phyloP scores from a whole-genome alignment of 2,329 filamentous ascomycete genomes.

The Eutypella sp. region DNA sequence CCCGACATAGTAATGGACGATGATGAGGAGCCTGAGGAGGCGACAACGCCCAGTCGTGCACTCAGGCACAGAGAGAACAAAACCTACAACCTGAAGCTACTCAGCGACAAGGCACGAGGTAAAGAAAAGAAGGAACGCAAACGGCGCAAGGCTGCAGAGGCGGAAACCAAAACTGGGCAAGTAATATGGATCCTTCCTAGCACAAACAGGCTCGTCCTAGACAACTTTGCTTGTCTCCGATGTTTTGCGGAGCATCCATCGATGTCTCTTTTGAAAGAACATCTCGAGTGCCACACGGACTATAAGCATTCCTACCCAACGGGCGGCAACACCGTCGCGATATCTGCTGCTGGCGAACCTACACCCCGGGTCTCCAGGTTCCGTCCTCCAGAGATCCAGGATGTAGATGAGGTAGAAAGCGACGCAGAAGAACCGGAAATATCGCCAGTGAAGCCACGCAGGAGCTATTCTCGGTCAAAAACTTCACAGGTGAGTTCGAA shows the following conservation, averaged over 20 bases:
- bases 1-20: constrained; percentile 21
- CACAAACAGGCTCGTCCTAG: constrained; percentile 40
- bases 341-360: constrained; percentile 22
- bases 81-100: constrained; percentile 55
- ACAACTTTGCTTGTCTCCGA: constrained; percentile 45
- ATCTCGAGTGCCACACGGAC: constrained; percentile 43
- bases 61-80: constrained; percentile 45
- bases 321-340: constrained; percentile 18
- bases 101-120: constrained; percentile 54
- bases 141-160: constrained; percentile 25
- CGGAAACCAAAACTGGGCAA: constrained; percentile 26
- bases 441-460: constrained; percentile 18
- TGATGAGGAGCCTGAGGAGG: constrained; percentile 42
- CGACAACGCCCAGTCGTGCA: constrained; percentile 47
- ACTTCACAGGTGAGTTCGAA: constrained; percentile 14
- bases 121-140: constrained; percentile 43
- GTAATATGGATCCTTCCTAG: constrained; percentile 41
- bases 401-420: constrained; percentile 21
- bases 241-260: constrained; percentile 45
- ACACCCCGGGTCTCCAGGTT: constrained; percentile 17
- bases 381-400: constrained; percentile 13
- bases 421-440: constrained; percentile 18
- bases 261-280: constrained; percentile 42
- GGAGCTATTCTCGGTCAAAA: constrained; percentile 12
- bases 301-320: constrained; percentile 38